These are phyloP conservation scores for Sporisorium graminicola DNA, from an alignment of 1,284 basidiomycete genomes.

Conservation along the genomic window DNA sequence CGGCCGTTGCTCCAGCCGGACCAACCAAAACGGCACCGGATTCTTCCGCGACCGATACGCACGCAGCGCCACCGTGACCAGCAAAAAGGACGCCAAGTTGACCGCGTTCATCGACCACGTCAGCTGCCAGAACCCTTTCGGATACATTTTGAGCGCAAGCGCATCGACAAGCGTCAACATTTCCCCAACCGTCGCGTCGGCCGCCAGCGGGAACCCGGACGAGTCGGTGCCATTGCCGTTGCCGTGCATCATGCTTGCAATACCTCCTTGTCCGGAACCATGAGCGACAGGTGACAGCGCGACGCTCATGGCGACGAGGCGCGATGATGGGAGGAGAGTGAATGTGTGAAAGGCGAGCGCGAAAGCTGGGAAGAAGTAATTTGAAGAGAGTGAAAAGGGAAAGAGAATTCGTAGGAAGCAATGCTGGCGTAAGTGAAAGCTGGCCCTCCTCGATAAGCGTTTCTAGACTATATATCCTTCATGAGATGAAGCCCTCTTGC, in stretches of 20 bases:
- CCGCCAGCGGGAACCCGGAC: slow-evolving; percentile 12
- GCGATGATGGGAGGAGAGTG: not conserved
- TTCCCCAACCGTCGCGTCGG: slow-evolving; percentile 18
- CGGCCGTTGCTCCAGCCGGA: slow-evolving; percentile 21
- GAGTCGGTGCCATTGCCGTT: not conserved
- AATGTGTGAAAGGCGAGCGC: too few relatives aligned
- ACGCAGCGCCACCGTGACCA: slow-evolving; percentile 20
- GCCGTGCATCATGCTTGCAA: not conserved
- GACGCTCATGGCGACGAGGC: not conserved
- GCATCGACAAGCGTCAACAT: slow-evolving; percentile 22
- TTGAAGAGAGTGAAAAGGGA: too few relatives aligned
- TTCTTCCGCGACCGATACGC: slow-evolving; percentile 19
- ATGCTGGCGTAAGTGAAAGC: too few relatives aligned
- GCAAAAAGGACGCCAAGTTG: slow-evolving; percentile 21
- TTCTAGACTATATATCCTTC: too few relatives aligned
- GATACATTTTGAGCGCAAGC: slow-evolving; percentile 23
- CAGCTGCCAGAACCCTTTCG: slow-evolving; percentile 26
- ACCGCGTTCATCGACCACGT: slow-evolving; percentile 15
- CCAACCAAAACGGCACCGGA: slow-evolving; percentile 26
- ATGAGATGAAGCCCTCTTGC: too few relatives aligned
- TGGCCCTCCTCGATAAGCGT: too few relatives aligned
- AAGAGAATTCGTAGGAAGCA: too few relatives aligned
- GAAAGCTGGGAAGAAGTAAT: too few relatives aligned
- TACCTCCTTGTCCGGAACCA: too few relatives aligned
- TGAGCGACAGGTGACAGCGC: not conserved